Conservation (phyloP, 805 yeast genomes). For the Wickerhamiella siamensis region DNA sequence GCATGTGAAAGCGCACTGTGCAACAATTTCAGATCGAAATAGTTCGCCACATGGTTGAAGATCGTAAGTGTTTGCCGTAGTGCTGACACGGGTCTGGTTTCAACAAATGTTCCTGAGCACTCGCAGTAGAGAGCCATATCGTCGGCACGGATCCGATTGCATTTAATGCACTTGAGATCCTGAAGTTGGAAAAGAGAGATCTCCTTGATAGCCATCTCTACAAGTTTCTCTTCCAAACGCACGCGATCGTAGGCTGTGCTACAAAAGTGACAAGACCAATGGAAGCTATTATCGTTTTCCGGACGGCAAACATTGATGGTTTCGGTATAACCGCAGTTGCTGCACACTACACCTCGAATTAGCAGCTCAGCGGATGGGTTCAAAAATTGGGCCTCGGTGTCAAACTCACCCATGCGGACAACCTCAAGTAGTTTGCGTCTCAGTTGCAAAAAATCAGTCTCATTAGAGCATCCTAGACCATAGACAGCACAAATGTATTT, state of each 20-base stretch:
- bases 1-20: slow-evolving; percentile 13
- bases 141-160: slow-evolving; percentile 50
- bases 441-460: slow-evolving; percentile 57
- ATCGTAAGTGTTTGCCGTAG: slow-evolving; percentile 34
- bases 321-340: slow-evolving; percentile 55
- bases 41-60: slow-evolving; percentile 43
- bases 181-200: slow-evolving; percentile 56
- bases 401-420: slow-evolving; percentile 75
- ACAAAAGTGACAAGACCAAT: slow-evolving; percentile 36
- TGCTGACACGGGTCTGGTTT: slow-evolving; percentile 34
- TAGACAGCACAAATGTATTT: slow-evolving; percentile 63
- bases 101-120: slow-evolving; percentile 63
- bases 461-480: slow-evolving; percentile 46
- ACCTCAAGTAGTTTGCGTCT: slow-evolving; percentile 58
- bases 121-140: slow-evolving; percentile 61
- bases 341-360: slow-evolving; percentile 60
- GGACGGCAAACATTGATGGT: slow-evolving; percentile 70
- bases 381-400: slow-evolving; percentile 52
- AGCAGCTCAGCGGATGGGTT: slow-evolving; percentile 63
- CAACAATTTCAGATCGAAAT: slow-evolving; percentile 45
- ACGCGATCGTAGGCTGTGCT: slow-evolving; percentile 47
- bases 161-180: slow-evolving; percentile 68
- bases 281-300: slow-evolving; percentile 37
- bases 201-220: slow-evolving; percentile 44
- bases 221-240: slow-evolving; percentile 63